Conservation (phyloP, 192 early-diverging fungal species). For the Backusella psychrophila region DNA sequence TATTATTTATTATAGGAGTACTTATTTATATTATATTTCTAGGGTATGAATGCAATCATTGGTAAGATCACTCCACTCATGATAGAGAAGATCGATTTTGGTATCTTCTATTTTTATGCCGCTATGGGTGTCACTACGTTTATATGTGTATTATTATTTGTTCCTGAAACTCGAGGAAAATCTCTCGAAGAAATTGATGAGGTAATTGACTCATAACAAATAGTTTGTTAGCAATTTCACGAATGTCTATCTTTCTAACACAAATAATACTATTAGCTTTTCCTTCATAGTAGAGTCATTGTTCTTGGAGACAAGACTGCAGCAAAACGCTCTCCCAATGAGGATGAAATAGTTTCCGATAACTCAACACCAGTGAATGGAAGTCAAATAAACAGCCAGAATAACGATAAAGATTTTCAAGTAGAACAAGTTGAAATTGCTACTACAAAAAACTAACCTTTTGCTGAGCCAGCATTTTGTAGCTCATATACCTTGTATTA, state of each 20-base stretch:
- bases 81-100: not conserved
- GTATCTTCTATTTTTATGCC: conserved; percentile 3
- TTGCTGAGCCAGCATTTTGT: not conserved
- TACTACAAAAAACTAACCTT: not conserved
- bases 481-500: not conserved
- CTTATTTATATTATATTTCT: not conserved
- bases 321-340: not conserved
- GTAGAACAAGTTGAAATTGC: not conserved
- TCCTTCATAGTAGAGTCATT: conserved; percentile 3
- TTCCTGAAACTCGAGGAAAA: conserved; percentile 10
- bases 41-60: conserved; percentile 14
- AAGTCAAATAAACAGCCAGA: not conserved
- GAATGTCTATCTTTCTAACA: no score
- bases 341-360: not conserved
- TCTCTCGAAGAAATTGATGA: conserved; percentile 9
- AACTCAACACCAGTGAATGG: not conserved
- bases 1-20: not conserved
- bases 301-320: not conserved
- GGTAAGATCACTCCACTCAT: conserved; percentile 2
- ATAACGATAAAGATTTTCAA: not conserved
- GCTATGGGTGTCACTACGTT: not conserved
- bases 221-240: no score
- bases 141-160: not conserved
- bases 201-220: not conserved
- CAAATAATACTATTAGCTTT: not conserved